Evolutionary conservation across 2,329 filamentous ascomycete species (phyloP).

Genomic region (Curvularia eragrostidis): DNA sequence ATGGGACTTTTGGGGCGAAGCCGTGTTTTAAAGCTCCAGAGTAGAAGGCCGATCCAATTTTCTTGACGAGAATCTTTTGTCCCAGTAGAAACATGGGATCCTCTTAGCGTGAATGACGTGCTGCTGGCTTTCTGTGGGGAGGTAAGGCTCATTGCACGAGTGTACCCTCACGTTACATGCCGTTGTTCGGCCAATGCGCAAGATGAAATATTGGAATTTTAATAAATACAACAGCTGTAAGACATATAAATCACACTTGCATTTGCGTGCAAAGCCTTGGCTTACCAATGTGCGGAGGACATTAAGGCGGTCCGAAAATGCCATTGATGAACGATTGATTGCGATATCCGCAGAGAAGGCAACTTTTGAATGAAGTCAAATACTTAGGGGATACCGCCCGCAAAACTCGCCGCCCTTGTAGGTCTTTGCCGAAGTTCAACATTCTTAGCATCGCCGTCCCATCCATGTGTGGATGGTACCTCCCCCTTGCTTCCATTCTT

Average conservation of each 20-base stretch:
- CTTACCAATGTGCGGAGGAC: not conserved
- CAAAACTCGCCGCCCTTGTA: slow-evolving; percentile 41
- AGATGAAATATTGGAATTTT: not conserved
- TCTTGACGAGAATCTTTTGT: slow-evolving; percentile 10
- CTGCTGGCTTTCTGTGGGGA: slow-evolving; percentile 21
- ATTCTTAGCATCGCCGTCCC: slow-evolving; percentile 17
- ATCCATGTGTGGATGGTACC: slow-evolving; percentile 17
- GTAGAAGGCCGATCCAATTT: slow-evolving; percentile 20
- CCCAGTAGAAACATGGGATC: slow-evolving; percentile 25
- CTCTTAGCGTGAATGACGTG: slow-evolving; percentile 41
- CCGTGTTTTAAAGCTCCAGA: slow-evolving; percentile 12
- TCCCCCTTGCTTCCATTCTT: slow-evolving; percentile 36
- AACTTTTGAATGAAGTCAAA: not conserved
- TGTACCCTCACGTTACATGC: not conserved
- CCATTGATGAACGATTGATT: not conserved
- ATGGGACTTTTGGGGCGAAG: not conserved
- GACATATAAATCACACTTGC: not conserved
- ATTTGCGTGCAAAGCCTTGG: not conserved
- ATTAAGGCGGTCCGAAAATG: not conserved
- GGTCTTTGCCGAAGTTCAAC: slow-evolving; percentile 22
- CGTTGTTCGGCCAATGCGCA: not conserved
- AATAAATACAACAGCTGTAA: not conserved
- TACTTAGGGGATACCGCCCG: slow-evolving; percentile 17
- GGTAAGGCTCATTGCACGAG: slow-evolving; percentile 21
- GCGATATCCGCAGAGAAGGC: not conserved